phyloP scores from a whole-genome alignment of 148 eudicot species.

The Polygonum maritimum region DNA sequence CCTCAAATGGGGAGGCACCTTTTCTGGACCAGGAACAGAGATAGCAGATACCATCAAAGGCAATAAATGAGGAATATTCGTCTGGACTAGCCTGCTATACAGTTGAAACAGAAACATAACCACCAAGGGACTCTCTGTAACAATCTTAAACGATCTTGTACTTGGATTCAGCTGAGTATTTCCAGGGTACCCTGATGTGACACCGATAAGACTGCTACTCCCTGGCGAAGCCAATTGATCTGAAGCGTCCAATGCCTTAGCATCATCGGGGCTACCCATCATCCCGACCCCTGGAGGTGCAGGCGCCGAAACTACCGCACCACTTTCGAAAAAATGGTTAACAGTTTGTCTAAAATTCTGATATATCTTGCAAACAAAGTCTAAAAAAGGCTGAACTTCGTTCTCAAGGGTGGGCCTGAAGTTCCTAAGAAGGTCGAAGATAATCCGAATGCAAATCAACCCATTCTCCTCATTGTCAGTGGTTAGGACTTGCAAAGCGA shows the following conservation, averaged over 20 bases:
- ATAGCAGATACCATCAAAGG: constrained; percentile 94
- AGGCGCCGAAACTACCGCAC: constrained; percentile 47
- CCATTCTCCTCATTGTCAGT: constrained; percentile 95
- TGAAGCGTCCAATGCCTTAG: constrained; percentile 71
- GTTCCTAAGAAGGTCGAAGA: constrained; percentile 83
- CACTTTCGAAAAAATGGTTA: constrained; percentile 79
- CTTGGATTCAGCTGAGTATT: constrained; percentile 85
- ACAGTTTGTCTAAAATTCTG: constrained; percentile 81
- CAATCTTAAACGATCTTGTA: constrained; percentile 83
- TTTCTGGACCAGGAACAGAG: constrained; percentile 93
- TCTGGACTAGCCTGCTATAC: constrained; percentile 91
- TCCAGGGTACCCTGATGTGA: constrained; percentile 37
- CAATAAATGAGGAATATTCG: constrained; percentile 83
- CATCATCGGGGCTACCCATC: constrained; percentile 68
- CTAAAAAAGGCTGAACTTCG: constrained; percentile 92
- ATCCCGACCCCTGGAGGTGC: constrained; percentile 32
- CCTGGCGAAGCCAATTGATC: constrained; percentile 57
- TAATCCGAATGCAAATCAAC: constrained; percentile 82
- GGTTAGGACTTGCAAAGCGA: constrained; percentile 89
- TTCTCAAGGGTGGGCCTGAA: constrained; percentile 80
- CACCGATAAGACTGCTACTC: constrained; percentile 22
- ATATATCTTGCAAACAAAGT: constrained; percentile 90
- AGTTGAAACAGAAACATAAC: constrained; percentile 97
- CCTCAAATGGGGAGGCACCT: constrained; percentile 83
- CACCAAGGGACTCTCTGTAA: constrained; percentile 94